Conservation (phyloP, 164 flowering plant genomes). For the Dillenia suffruticosa region DNA sequence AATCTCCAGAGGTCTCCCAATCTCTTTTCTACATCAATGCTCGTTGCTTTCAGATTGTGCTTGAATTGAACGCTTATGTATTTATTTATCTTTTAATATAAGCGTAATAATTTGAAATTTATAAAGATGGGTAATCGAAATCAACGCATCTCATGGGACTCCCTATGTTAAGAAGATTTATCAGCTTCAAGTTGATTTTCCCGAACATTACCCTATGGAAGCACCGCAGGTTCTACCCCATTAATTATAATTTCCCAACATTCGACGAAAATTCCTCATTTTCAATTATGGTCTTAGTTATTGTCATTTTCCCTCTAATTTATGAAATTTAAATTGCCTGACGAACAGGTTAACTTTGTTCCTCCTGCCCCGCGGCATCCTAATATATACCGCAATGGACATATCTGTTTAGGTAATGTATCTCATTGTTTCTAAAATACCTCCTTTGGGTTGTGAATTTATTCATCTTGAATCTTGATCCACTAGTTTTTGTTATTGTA, state of each 20-base stretch:
- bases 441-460: no score
- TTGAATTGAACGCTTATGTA: not conserved
- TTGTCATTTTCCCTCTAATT: not conserved
- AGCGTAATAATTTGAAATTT: not conserved
- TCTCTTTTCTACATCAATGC: not conserved
- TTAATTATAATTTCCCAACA: not conserved
- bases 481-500: no score
- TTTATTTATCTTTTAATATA: not conserved
- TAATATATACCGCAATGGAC: slow-evolving; percentile 95
- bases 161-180: slow-evolving; percentile 69
- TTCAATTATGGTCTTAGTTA: no score
- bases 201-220: slow-evolving; percentile 96
- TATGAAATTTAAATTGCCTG: slow-evolving; percentile 7
- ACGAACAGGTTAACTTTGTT: slow-evolving; percentile 74
- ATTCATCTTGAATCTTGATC: no score
- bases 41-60: not conserved
- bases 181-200: slow-evolving; percentile 91
- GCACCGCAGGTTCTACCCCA: slow-evolving; percentile 67
- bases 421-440: not conserved
- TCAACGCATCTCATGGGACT: slow-evolving; percentile 78
- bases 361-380: slow-evolving; percentile 92
- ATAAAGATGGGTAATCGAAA: slow-evolving; percentile 73
- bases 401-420: slow-evolving; percentile 82
- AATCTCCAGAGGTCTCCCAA: slow-evolving; percentile 71
- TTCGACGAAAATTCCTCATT: not conserved